These are phyloP conservation scores for Alternaria gaisen DNA, from an alignment of 2,329 filamentous ascomycete species.

Conservation along the genomic window DNA sequence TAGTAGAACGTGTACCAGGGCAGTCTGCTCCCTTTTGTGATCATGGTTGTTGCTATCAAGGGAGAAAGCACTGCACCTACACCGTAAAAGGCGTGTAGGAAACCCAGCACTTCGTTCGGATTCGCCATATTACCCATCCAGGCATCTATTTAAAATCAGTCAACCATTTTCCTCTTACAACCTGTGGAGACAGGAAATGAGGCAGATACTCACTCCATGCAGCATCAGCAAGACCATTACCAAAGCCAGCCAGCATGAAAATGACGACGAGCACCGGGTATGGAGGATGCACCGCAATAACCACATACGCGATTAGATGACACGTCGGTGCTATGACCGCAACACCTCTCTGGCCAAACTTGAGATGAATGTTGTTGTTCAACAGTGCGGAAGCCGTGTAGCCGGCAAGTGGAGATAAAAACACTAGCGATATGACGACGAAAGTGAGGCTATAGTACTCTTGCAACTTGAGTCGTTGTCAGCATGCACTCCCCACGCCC, in stretches of 20 bases:
- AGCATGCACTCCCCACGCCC: not conserved
- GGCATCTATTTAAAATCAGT: slow-evolving; percentile 40
- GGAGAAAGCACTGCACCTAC: slow-evolving; percentile 75
- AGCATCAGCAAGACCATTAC: slow-evolving; percentile 73
- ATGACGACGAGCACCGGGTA: slow-evolving; percentile 72
- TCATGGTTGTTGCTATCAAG: slow-evolving; percentile 75
- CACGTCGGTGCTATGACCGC: slow-evolving; percentile 70
- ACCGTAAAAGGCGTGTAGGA: slow-evolving; percentile 77
- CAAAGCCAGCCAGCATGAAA: slow-evolving; percentile 73
- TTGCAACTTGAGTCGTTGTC: slow-evolving; percentile 60
- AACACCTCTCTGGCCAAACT: slow-evolving; percentile 74
- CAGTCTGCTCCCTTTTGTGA: slow-evolving; percentile 65
- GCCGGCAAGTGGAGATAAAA: slow-evolving; percentile 71
- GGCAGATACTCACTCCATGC: slow-evolving; percentile 54
- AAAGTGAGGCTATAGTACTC: slow-evolving; percentile 70
- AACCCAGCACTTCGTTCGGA: slow-evolving; percentile 76
- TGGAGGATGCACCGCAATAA: slow-evolving; percentile 72
- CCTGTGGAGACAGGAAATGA: not conserved
- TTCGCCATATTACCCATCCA: slow-evolving; percentile 76
- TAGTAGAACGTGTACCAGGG: slow-evolving; percentile 81
- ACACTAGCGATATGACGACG: slow-evolving; percentile 71
- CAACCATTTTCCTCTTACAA: not conserved
- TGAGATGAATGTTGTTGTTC: slow-evolving; percentile 72
- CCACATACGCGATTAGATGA: slow-evolving; percentile 71
- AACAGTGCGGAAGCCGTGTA: slow-evolving; percentile 70